Percentiles rank a stretch among this genome's conserved stretches.
Conservation (phyloP, 2,329 filamentous ascomycete genomes). For the Diaporthe caulivora region DNA sequence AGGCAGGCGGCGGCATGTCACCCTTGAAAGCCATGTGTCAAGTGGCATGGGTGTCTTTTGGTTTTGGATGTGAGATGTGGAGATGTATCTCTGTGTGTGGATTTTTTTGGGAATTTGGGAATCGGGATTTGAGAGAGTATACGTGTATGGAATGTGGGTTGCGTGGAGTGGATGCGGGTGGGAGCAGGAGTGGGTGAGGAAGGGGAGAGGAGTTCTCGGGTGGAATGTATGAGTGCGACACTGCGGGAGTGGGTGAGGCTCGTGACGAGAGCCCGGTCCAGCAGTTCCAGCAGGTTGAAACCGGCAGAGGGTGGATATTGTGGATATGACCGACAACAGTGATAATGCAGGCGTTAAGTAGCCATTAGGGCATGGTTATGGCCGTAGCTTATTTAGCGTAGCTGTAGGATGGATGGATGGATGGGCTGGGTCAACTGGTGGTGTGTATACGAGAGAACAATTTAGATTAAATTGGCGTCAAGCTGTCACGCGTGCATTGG, state of each 20-base stretch:
- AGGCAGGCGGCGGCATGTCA: constrained; percentile 13
- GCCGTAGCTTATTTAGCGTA: not conserved
- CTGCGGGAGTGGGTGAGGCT: not conserved
- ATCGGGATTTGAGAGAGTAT: not conserved
- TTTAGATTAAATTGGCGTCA: constrained; percentile 16
- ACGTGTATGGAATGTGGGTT: not conserved
- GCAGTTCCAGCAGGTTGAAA: not conserved
- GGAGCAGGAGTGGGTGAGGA: not conserved
- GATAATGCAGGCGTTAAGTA: too few relatives aligned
- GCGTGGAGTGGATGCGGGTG: not conserved
- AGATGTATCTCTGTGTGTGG: not conserved
- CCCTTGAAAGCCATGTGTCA: constrained; percentile 38
- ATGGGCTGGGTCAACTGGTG: too few relatives aligned
- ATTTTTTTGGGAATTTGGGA: not conserved
- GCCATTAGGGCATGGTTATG: too few relatives aligned
- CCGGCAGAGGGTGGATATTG: not conserved
- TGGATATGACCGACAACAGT: constrained; percentile 10
- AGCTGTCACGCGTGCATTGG: constrained; percentile 28
- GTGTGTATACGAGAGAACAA: constrained; percentile 19
- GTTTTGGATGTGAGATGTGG: constrained; percentile 7
- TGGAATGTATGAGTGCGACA: not conserved
- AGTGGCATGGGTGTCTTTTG: constrained; percentile 28
- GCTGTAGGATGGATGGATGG: constrained; percentile 1
- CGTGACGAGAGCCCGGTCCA: constrained; percentile 5
- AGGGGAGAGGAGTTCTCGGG: too few relatives aligned